Evolutionary conservation across 2,329 filamentous ascomycete species (phyloP), one percentile per base, ranked within the genome.

Genomic region (Zelopaecilomyces penicillatus): DNA sequence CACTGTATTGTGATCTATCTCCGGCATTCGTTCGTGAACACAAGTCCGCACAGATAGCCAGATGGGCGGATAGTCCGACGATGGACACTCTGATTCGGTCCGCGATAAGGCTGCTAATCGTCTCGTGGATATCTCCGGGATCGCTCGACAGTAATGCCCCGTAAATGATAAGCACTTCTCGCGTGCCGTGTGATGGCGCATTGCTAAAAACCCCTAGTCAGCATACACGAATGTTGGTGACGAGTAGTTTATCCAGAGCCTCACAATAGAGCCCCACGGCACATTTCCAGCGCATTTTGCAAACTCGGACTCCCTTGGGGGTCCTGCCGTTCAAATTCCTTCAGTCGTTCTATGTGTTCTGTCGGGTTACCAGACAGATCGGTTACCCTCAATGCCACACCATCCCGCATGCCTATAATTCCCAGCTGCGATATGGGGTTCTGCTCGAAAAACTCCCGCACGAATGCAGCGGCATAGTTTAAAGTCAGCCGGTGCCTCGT

Each of bases 341-440:
- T 76, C 47, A 98, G 74, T 42, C 82, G 83, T 51, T 83, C 79
- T 45, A 96, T 78, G 62, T 97, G 93, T 49, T 94, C 87, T 6
- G 83, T 83, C 3, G 91, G 89, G 59, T 96, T 96, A 7, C 93
- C 93, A 44, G 85, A 85, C 72, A 97, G 83, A 59, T 95, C 87
- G 59, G 85, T 93, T 51, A 98, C 78, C 34, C 87, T 75, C 27
- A 94, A 73, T 2, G 90, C 90, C 11, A 97, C 73, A 11, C 93
- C 93, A 62, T 97, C 93, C 50, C 87, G 80, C 86, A 97, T 95
- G 41, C 87, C 91, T 34, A 98, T 73, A 30, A 98, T 84, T 27
- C 86, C 90, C 45, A 98, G 78, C 66, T 98, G 93, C 7, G 89
- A 95, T 53, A 98, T 97, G 8, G 93, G 93, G 58, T 98, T 98